phyloP scores from a whole-genome alignment of 208 protist species.

The Trypanosoma boissoni region DNA sequence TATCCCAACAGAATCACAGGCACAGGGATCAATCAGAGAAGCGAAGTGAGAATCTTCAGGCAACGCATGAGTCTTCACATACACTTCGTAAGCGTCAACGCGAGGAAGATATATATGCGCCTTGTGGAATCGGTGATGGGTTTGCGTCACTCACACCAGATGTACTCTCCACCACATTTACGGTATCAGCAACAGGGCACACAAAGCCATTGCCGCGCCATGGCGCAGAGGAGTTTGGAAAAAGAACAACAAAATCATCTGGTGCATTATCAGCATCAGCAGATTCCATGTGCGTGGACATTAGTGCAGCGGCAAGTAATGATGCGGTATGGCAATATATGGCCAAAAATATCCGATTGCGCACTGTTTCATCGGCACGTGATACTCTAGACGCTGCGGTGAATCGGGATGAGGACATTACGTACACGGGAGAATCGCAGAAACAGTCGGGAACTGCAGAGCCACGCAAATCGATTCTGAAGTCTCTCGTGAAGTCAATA shows the following conservation, averaged over 20 bases:
- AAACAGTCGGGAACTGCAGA: too few species aligned
- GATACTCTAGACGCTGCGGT: background rate
- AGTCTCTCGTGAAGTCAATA: too few species aligned
- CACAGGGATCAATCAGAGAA: background rate
- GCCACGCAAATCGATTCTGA: too few species aligned
- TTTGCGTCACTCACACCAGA: background rate
- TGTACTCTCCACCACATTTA: background rate
- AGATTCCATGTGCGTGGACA: background rate
- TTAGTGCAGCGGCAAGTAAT: conserved; percentile 3
- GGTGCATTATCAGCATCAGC: too few species aligned
- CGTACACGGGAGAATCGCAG: background rate
- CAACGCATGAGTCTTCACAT: too few species aligned
- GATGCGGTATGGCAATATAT: conserved; percentile 10
- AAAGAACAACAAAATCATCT: background rate
- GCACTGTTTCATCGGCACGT: background rate
- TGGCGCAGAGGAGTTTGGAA: background rate
- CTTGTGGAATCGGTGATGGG: background rate
- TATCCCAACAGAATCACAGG: too few species aligned
- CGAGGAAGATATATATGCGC: background rate
- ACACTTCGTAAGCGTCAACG: background rate
- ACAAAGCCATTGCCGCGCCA: background rate
- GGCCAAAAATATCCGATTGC: conserved; percentile 5
- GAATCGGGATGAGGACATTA: background rate
- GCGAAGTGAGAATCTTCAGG: background rate
- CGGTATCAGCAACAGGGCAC: too few species aligned